Base-by-base conservation (phyloP, 805 yeast genomes). In the Lipomyces yamadae region DNA sequence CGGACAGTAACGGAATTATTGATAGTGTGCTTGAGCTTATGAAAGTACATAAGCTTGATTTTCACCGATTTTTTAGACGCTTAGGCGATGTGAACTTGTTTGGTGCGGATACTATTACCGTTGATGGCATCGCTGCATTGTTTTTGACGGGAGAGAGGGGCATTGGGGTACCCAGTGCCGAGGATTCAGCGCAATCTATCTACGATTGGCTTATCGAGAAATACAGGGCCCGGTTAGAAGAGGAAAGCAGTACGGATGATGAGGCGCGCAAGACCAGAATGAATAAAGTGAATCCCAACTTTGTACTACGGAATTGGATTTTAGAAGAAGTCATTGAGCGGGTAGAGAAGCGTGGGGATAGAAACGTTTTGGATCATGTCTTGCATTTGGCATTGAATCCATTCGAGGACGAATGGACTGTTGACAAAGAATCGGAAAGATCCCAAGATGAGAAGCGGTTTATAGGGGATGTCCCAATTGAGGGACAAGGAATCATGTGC, bases 221-320 rank as follows among this genome's bases (percentile, higher is more conserved):
- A 1, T 91, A 85, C 76, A 78, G 76, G 35, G 75, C 75, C 2
- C 80, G 88, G 57, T 74, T 86, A 8, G 70, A 65, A 10, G 68
- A 65, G 0, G 83, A 83, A 57, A 77, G 81, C 6, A 74, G 73
- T 18, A 71, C 79, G 0, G 74, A 78, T 34, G 84, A 83, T 63
- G 66, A 54, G 3, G 75, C 74, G 11, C 81, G 93, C 60, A 71
- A 67, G 3, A 69, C 65, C 7, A 71, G 80, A 2, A 85, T 92
- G 58, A 74, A 78, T 5, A 62, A 71, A 2, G 80, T 78, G 59
- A 95, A 94, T 74, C 99, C 98, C 2, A 75, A 85, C 45, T 94
- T 94, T 74, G 83, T 90, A 4, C 95, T 97, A 29, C 83, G 94
- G 67, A 90, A 87, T 70, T 91, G 96, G 92, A 88, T 93, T 61